Evolutionary conservation across 306 rosid genomes (phyloP), one percentile per base, ranked within the genome.

Genomic region (Cercis canadensis): DNA sequence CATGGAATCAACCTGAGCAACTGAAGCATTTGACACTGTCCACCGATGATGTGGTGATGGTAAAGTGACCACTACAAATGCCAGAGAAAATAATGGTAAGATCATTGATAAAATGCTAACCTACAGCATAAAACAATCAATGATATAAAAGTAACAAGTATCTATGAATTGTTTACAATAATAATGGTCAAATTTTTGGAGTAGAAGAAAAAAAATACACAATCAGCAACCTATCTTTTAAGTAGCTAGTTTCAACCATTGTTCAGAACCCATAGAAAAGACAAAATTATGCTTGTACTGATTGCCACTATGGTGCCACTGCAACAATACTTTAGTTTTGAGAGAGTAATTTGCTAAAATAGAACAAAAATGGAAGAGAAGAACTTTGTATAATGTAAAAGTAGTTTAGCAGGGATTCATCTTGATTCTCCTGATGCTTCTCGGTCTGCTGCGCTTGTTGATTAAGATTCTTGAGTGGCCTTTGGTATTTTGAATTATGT

Each of bases 21-120:
- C 85, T 10, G 97, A 90, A 81, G 85, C 75, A 84, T 90, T 93
- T 81, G 97, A 88, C 65, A 80, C 84, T 65, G 92, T 87, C 98
- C 98, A 93, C 59, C 56, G 86, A 87, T 93, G 92, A 82, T 90
- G 92, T 14, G 92, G 86, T 65, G 98, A 90, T 49, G 98, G 98
- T 67, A 93, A 84, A 63, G 72, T 44, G 63, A 93, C 94, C 85
- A 79, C 97, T 92, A 83, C 80, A 78, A 78, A 79, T 47, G 62
- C 78, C 62, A 80, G 75, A 40, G 24, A 67, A 81, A 67, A 65
- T 44, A 62, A 57, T 19, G 37, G 60, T 76, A 51, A 75, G 65
- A 70, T 49, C 15, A 32, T 57, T 44, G 57, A 78, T 18, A 73
- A 66, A 68, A 65, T 32, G 52, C 77, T 16, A 33, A 64, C n/a